phyloP scores from a whole-genome alignment of 306 rosid genomes.

The Quercus gilva region DNA sequence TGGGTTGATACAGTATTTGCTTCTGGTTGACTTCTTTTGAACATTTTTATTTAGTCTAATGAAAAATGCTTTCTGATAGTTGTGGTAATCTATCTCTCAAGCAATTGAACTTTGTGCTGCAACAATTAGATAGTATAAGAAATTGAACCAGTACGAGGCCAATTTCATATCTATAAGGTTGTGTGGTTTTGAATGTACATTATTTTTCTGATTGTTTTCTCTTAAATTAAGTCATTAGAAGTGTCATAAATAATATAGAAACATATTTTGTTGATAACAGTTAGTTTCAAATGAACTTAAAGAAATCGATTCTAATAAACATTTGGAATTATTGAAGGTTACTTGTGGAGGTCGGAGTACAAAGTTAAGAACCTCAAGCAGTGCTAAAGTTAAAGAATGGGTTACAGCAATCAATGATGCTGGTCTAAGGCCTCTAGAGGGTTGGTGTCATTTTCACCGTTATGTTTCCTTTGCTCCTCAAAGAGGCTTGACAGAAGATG shows the following conservation, averaged over 20 bases:
- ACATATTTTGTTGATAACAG: neutral
- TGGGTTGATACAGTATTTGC: neutral
- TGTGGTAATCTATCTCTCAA: neutral
- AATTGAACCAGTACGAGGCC: neutral
- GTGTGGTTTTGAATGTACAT: neutral
- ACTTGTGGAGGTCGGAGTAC: slow-evolving; percentile 78
- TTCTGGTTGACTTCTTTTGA: neutral
- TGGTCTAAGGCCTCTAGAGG: slow-evolving; percentile 93
- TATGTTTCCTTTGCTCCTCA: slow-evolving; percentile 97
- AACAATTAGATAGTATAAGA: neutral
- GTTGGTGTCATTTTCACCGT: slow-evolving; percentile 96
- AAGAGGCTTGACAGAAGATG: slow-evolving; percentile 88
- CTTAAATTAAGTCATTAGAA: neutral
- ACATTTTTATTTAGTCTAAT: neutral
- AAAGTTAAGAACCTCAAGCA: slow-evolving; percentile 66
- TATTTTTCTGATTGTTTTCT: neutral
- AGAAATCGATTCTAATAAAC: neutral
- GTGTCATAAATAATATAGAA: neutral
- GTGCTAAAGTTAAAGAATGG: slow-evolving; percentile 83
- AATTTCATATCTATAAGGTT: neutral
- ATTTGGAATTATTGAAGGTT: slow-evolving; percentile 43
- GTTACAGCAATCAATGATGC: slow-evolving; percentile 89
- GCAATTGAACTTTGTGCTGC: neutral
- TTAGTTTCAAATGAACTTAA: neutral
- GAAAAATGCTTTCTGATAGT: neutral